These are phyloP conservation scores for Fragilariopsis cylindrus DNA, from an alignment of 108 stramenopile genomes.

Conservation along the genomic window DNA sequence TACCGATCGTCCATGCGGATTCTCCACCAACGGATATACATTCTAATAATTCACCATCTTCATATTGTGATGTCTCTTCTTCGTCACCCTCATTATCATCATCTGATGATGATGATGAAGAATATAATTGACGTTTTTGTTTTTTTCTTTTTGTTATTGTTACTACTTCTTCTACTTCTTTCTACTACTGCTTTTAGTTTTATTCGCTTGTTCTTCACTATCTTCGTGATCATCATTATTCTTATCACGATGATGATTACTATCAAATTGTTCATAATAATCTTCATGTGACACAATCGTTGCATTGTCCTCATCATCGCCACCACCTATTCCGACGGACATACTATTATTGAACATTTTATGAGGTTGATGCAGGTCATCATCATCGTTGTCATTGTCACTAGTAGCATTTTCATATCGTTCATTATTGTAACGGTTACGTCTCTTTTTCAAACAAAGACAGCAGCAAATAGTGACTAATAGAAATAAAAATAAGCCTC, in stretches of 20 bases:
- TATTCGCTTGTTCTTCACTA: too few species aligned
- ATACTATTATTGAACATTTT: too few species aligned
- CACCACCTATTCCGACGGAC: too few species aligned
- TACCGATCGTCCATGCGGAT: constrained; percentile 19
- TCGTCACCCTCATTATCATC: not conserved
- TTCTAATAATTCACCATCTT: constrained; percentile 10
- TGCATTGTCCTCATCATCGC: not conserved
- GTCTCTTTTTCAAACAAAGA: not conserved
- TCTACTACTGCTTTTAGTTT: too few species aligned
- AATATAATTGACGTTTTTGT: too few species aligned
- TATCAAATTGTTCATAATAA: not conserved
- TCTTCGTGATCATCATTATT: too few species aligned
- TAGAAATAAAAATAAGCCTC: not conserved
- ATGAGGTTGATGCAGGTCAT: not conserved
- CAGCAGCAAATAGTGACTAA: not conserved
- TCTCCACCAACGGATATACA: constrained; percentile 4
- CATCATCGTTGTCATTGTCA: not conserved
- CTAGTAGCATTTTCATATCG: not conserved
- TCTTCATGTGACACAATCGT: not conserved
- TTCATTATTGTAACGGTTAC: not conserved
- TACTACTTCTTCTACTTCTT: too few species aligned
- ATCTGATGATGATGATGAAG: too few species aligned
- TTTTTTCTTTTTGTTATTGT: too few species aligned
- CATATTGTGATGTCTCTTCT: constrained; percentile 22
- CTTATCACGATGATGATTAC: too few species aligned